Conservation (phyloP, 768 basidiomycete genomes). For the Trichaptum fuscoviolaceum region DNA sequence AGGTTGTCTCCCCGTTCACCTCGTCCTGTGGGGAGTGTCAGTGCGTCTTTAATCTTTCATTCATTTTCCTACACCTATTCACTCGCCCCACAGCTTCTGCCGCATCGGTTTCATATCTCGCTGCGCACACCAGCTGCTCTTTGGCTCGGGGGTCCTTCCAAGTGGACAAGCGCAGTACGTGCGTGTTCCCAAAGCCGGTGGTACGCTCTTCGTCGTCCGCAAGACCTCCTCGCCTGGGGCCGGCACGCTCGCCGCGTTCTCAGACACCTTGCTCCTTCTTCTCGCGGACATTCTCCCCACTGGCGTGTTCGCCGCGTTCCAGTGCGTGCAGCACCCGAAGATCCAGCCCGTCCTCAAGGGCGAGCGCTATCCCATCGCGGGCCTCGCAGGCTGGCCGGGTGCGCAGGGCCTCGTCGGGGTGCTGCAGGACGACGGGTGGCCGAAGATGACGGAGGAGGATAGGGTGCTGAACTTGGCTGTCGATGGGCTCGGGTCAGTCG, state of each 20-base stretch:
- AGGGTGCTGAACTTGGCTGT: slow-evolving; percentile 55
- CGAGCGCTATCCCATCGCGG: slow-evolving; percentile 45
- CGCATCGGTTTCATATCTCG: slow-evolving; percentile 69
- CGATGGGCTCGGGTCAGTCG: slow-evolving; percentile 76
- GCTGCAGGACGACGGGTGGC: background rate
- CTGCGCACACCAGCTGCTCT: slow-evolving; percentile 54
- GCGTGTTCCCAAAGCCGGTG: slow-evolving; percentile 74
- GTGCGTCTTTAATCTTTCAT: slow-evolving; percentile 36
- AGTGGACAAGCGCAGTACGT: slow-evolving; percentile 80
- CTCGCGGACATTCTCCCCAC: slow-evolving; percentile 79
- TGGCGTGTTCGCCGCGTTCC: slow-evolving; percentile 69
- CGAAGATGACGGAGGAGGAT: slow-evolving; percentile 33
- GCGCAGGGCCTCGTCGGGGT: background rate
- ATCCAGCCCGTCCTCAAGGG: slow-evolving; percentile 54
- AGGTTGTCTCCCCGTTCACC: slow-evolving; percentile 77
- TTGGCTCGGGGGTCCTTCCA: slow-evolving; percentile 60
- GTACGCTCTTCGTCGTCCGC: slow-evolving; percentile 59
- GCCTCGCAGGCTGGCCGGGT: background rate
- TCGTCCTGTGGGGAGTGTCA: slow-evolving; percentile 83
- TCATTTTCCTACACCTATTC: background rate
- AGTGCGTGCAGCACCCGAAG: slow-evolving; percentile 71
- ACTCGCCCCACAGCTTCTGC: slow-evolving; percentile 59
- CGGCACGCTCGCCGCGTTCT: slow-evolving; percentile 19
- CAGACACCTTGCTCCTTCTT: slow-evolving; percentile 64
- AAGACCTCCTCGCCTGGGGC: background rate